Evolutionary conservation across 2,329 filamentous ascomycete species (phyloP), one percentile per base, ranked within the genome.

Genomic region (Aureobasidium sp.): DNA sequence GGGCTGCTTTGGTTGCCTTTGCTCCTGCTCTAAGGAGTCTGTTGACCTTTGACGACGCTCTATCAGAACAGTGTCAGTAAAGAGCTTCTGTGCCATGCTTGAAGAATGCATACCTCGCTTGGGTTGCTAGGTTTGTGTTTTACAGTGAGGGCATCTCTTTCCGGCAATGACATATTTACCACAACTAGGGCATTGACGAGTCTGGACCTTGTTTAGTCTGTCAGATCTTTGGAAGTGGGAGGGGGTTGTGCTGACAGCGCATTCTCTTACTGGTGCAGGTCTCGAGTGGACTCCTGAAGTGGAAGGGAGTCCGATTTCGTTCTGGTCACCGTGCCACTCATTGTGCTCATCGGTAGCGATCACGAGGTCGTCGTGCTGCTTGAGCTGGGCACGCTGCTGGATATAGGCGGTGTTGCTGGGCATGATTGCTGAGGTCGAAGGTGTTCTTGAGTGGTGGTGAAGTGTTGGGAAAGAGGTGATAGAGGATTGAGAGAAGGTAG

Each of bases 101-200:
- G 12, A 6, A 24, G 5, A 44, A 5, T 20, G 29, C 36, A n/a
- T 51, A 60, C 57, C 47, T 51, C 57, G 57, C 47, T 60, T 60
- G 57, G 26, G 13, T 51, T 51, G 57, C 57, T 60, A 60, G 27
- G 7, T 15, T 13, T 51, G 44, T 1, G 1, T 24, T 1, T 69
- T 67, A 63, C 72, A 74, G 39, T 69, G 65, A 32, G 71, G 69
- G 61, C 72, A 74, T 48, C 66, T 65, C 67, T 74, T 74, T 56
- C 72, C 72, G 15, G 69, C 68, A 53, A 74, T 72, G 52, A 74
- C 72, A 71, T 70, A 73, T 71, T 59, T 68, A 62, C 27, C 72
- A 62, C 72, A n/a, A n/a, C n/a, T n/a, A n/a, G n/a, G n/a, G 12
- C 72, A 74, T 24, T 67, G 65, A 24, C 66, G 65, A 27, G 71